Evolutionary conservation across 164 flowering plant species (phyloP).

Genomic region (Chimonanthus praecox): DNA sequence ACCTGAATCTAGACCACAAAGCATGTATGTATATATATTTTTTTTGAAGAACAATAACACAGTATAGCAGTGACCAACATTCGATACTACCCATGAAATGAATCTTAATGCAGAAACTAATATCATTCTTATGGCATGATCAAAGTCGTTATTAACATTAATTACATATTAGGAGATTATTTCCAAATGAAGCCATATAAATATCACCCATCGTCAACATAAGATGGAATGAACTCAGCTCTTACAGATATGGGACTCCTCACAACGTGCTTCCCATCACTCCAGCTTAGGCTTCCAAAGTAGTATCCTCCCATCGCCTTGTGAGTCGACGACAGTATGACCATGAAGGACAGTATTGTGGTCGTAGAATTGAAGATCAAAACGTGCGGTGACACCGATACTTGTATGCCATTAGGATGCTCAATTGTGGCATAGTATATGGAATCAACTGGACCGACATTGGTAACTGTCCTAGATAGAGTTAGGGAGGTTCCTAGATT

Average conservation of each 20-base stretch:
- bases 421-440: not conserved
- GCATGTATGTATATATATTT: no score
- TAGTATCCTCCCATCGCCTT: not conserved
- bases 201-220: not conserved
- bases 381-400: not conserved
- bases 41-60: no score
- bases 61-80: no score
- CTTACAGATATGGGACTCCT: not conserved
- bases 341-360: not conserved
- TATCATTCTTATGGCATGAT: no score
- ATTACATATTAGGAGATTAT: no score
- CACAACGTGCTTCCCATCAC: conserved; percentile 4
- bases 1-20: no score
- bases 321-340: not conserved
- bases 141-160: no score
- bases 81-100: no score
- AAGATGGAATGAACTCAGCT: not conserved
- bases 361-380: not conserved
- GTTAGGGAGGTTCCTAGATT: conserved; percentile 25
- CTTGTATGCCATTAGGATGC: conserved; percentile 1
- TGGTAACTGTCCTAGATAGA: conserved; percentile 37
- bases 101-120: no score
- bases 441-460: conserved; percentile 30
- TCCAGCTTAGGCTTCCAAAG: conserved; percentile 9
- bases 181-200: no score